Percentiles rank a stretch among this genome's conserved stretches.
These are phyloP conservation scores for Pseudopithomyces maydicus DNA, from an alignment of 2,329 filamentous ascomycete species.

Conservation along the genomic window DNA sequence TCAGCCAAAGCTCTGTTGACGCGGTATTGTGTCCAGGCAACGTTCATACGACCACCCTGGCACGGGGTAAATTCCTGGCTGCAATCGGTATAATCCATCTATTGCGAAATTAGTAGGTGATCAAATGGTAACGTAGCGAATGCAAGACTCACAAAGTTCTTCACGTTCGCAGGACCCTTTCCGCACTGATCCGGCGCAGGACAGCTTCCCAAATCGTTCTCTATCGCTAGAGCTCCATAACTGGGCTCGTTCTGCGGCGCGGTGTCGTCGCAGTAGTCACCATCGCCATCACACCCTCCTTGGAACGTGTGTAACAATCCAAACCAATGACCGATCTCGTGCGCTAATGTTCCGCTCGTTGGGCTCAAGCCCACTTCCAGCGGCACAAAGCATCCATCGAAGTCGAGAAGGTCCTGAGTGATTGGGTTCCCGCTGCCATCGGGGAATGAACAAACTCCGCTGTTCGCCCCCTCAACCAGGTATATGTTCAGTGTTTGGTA, in stretches of 20 bases:
- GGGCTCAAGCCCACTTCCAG: conserved; percentile 12
- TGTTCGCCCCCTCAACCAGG: conserved; percentile 56
- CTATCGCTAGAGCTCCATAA: conserved; percentile 9
- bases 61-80: conserved; percentile 23
- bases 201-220: conserved; percentile 18
- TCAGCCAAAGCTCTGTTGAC: conserved; percentile 10
- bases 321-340: conserved; percentile 37
- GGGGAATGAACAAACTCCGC: conserved; percentile 36
- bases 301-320: conserved; percentile 38
- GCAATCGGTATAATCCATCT: conserved; percentile 29
- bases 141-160: conserved; percentile 20
- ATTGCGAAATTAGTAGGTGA: background rate
- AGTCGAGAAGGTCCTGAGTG: conserved; percentile 16
- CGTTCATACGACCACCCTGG: conserved; percentile 22
- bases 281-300: conserved; percentile 26
- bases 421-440: conserved; percentile 8
- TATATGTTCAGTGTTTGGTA: conserved; percentile 62
- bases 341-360: conserved; percentile 15
- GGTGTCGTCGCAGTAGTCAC: conserved; percentile 37
- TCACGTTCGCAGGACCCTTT: conserved; percentile 18
- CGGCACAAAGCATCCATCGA: conserved; percentile 24
- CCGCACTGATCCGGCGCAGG: conserved; percentile 15
- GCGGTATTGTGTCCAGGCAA: conserved; percentile 14
- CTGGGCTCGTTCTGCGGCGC: conserved; percentile 28
- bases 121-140: background rate